These are phyloP conservation scores for Candida pseudoviswanathii DNA, from an alignment of 1,139 yeast species.

Conservation along the genomic window DNA sequence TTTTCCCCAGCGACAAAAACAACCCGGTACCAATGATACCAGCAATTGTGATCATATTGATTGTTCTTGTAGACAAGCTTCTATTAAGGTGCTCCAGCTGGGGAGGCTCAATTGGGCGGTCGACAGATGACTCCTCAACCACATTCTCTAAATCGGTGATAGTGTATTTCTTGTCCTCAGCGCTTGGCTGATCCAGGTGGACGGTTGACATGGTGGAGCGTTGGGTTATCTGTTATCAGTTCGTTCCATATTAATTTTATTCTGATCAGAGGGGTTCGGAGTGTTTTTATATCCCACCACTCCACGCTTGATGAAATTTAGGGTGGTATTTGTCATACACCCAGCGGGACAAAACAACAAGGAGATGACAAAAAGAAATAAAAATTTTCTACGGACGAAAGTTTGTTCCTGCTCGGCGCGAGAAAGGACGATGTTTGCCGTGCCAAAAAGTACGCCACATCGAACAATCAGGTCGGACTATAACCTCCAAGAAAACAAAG, in stretches of 20 bases:
- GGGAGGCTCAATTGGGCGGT: neutral
- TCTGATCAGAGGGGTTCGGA: neutral
- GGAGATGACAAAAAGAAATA: neutral
- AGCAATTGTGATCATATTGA: slow-evolving; percentile 66
- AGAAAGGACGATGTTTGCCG: slow-evolving; percentile 5
- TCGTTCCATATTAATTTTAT: no score
- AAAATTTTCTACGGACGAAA: neutral
- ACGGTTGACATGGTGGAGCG: neutral
- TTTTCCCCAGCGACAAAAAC: slow-evolving; percentile 62
- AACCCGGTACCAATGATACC: slow-evolving; percentile 75
- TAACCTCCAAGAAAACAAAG: neutral
- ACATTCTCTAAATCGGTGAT: slow-evolving; percentile 3
- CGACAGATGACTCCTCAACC: neutral
- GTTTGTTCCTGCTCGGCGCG: neutral
- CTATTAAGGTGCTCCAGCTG: slow-evolving; percentile 39
- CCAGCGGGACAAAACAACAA: no score
- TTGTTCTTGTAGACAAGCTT: slow-evolving; percentile 51
- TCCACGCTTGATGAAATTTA: no score
- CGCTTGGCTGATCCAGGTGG: neutral
- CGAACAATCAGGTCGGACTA: neutral
- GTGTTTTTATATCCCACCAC: slow-evolving; percentile 3
- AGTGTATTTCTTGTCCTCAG: neutral
- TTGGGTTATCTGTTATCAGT: no score
- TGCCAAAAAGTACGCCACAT: neutral
- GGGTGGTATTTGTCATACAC: no score